Evolutionary conservation across 2,329 filamentous ascomycete genomes (phyloP).

Genomic region (Scopulariopsis brevicaulis): DNA sequence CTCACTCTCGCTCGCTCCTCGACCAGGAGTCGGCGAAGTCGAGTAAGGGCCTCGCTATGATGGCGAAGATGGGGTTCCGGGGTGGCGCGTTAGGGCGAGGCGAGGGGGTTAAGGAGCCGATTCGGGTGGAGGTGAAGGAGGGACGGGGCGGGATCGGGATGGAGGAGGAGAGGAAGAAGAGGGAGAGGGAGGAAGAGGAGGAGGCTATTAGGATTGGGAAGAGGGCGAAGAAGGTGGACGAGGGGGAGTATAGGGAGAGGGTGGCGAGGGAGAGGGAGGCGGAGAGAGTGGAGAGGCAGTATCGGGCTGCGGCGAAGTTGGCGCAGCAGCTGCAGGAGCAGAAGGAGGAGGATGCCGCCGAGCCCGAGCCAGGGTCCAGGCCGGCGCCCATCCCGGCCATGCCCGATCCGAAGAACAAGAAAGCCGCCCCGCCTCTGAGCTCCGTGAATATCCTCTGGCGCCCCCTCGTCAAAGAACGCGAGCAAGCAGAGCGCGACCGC

Average conservation of each 20-base stretch:
- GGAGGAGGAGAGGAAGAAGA: slow-evolving; percentile 74
- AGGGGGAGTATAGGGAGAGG: slow-evolving; percentile 62
- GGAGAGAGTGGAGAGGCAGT: slow-evolving; percentile 54
- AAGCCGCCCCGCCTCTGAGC: slow-evolving; percentile 32
- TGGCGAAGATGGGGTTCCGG: slow-evolving; percentile 90
- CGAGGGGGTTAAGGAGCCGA: slow-evolving; percentile 46
- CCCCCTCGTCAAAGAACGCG: slow-evolving; percentile 56
- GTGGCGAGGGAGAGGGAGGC: slow-evolving; percentile 60
- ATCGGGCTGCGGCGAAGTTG: slow-evolving; percentile 71
- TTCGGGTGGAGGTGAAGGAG: slow-evolving; percentile 66
- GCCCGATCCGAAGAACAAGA: slow-evolving; percentile 9
- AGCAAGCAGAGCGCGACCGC: slow-evolving; percentile 62
- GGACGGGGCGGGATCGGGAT: slow-evolving; percentile 74
- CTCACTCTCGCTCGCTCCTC: slow-evolving; percentile 64
- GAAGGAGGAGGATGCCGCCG: slow-evolving; percentile 12
- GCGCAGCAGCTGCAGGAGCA: slow-evolving; percentile 65
- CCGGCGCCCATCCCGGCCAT: slow-evolving; percentile 14
- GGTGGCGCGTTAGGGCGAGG: slow-evolving; percentile 59
- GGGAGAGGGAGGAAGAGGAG: slow-evolving; percentile 51
- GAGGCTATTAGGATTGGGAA: slow-evolving; percentile 40
- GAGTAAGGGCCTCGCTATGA: slow-evolving; percentile 90
- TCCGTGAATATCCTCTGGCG: slow-evolving; percentile 72
- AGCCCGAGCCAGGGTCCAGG: background rate
- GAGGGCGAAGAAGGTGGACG: slow-evolving; percentile 47
- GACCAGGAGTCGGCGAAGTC: slow-evolving; percentile 40